These are phyloP conservation scores for Microdochium bolleyi DNA, from an alignment of 2,329 filamentous ascomycete genomes.

Conservation along the genomic window DNA sequence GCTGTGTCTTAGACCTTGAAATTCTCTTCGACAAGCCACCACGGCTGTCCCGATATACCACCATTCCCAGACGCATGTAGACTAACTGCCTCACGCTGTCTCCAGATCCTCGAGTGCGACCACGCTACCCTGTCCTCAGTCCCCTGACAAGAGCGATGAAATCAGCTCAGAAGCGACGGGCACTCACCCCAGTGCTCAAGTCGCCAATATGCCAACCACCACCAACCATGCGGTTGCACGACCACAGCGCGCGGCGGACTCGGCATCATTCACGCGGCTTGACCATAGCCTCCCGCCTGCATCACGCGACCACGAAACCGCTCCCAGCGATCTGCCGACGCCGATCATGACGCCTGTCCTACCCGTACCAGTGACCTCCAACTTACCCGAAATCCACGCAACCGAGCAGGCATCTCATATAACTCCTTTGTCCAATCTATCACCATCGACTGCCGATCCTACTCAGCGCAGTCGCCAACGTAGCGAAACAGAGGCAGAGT, in stretches of 20 bases:
- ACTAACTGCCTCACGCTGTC: not conserved
- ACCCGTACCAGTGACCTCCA: too few species aligned
- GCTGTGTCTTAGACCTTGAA: not conserved
- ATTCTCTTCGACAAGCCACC: too few species aligned
- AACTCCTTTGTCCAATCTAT: not conserved
- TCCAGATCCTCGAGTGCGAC: not conserved
- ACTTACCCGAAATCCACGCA: too few species aligned
- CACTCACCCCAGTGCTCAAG: slow-evolving; percentile 14
- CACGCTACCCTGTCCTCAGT: slow-evolving; percentile 38
- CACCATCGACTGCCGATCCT: slow-evolving; percentile 5
- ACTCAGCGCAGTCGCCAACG: slow-evolving; percentile 1
- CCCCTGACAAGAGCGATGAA: slow-evolving; percentile 57
- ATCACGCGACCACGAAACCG: too few species aligned
- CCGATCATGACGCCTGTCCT: too few species aligned
- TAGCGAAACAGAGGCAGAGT: not conserved
- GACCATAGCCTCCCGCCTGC: not conserved
- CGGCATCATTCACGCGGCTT: not conserved
- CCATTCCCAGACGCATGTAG: not conserved
- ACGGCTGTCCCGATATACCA: too few species aligned
- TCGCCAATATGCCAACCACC: slow-evolving; percentile 13
- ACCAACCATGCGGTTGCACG: not conserved
- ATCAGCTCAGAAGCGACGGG: slow-evolving; percentile 34
- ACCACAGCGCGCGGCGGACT: not conserved
- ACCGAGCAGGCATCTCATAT: too few species aligned
- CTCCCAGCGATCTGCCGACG: too few species aligned